Conservation (phyloP, 768 basidiomycete species). For the Leccinellum rugosiceps region DNA sequence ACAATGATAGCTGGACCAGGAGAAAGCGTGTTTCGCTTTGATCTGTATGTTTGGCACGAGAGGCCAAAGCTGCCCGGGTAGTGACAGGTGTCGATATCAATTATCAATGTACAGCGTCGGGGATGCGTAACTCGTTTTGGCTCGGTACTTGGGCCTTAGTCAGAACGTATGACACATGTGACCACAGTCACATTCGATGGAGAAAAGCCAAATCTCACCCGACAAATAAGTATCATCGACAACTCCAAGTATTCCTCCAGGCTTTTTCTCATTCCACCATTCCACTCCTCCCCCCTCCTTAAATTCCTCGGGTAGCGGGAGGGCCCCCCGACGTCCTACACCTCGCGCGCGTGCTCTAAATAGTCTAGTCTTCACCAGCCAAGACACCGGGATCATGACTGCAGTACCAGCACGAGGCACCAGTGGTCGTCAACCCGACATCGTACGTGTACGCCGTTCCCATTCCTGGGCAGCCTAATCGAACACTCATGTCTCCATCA, state of each 20-base stretch:
- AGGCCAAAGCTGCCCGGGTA: neutral
- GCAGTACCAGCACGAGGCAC: constrained; percentile 13
- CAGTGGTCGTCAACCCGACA: constrained; percentile 11
- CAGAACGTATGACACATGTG: neutral
- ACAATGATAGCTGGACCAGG: neutral
- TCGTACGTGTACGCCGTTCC: constrained; percentile 13
- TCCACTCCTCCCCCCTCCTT: neutral
- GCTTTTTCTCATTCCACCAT: neutral
- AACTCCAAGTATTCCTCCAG: too few species aligned
- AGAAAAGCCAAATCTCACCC: neutral
- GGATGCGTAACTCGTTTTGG: neutral
- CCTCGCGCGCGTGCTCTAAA: neutral
- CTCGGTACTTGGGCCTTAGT: neutral
- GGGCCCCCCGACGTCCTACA: constrained; percentile 3
- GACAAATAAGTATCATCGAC: neutral
- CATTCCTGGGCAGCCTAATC: constrained; percentile 8
- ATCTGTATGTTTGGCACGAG: neutral
- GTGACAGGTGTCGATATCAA: neutral
- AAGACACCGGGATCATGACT: constrained; percentile 18
- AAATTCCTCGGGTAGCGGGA: constrained; percentile 1
- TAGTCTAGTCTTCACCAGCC: neutral
- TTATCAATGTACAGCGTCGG: neutral
- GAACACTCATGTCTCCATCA: constrained; percentile 6
- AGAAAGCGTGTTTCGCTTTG: neutral
- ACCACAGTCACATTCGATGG: neutral